These are phyloP conservation scores for Salix arbutifolia DNA, from an alignment of 345 rosid genomes.

Conservation along the genomic window DNA sequence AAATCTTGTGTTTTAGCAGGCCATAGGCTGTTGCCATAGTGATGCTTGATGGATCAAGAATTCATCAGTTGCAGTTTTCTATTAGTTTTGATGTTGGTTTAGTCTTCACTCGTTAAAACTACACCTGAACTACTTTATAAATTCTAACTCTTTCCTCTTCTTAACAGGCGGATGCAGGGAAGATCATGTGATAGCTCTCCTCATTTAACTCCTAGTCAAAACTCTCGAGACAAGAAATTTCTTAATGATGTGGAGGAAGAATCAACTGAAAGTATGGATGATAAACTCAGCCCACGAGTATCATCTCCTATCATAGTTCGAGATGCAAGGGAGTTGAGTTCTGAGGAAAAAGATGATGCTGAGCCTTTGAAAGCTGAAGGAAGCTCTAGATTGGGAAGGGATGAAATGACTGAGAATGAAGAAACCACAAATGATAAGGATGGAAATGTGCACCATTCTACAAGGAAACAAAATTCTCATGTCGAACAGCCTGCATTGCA, in stretches of 20 bases:
- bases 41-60: neutral
- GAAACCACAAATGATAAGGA: constrained; percentile 30
- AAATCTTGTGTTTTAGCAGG: neutral
- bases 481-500: constrained; percentile 38
- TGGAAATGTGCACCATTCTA: constrained; percentile 19
- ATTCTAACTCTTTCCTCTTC: neutral
- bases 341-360: constrained; percentile 50
- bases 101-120: neutral
- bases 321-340: constrained; percentile 50
- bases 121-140: neutral
- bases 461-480: constrained; percentile 43
- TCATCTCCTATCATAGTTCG: constrained; percentile 41
- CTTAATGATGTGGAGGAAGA: constrained; percentile 44
- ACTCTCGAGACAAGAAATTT: constrained; percentile 38
- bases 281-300: constrained; percentile 34
- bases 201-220: constrained; percentile 38
- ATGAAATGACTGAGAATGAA: constrained; percentile 29
- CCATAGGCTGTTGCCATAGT: neutral
- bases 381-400: constrained; percentile 50
- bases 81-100: neutral
- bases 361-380: constrained; percentile 34
- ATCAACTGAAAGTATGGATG: constrained; percentile 58
- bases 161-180: constrained; percentile 30
- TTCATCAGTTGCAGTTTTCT: neutral
- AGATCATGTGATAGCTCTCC: constrained; percentile 43